These are phyloP conservation scores for Aurinia saxatilis DNA, from an alignment of 345 rosid genomes.

Conservation along the genomic window DNA sequence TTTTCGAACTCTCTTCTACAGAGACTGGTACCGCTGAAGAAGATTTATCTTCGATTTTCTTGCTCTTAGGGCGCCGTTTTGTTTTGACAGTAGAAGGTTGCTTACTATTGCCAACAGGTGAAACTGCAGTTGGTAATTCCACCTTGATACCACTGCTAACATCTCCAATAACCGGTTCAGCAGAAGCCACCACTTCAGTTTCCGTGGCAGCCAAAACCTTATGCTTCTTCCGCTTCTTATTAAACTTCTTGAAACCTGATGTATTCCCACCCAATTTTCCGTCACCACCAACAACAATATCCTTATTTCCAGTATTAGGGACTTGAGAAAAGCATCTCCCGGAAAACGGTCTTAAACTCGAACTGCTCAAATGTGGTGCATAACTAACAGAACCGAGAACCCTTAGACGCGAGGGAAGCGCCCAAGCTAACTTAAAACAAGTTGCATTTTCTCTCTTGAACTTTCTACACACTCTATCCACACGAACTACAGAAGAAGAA, in stretches of 20 bases:
- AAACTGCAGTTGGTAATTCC: conserved; percentile 24
- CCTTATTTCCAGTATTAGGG: conserved; percentile 12
- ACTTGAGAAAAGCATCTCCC: conserved; percentile 38
- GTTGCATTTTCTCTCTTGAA: conserved; percentile 22
- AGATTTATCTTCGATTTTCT: conserved; percentile 32
- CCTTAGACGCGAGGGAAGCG: conserved; percentile 15
- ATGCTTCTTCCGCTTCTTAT: conserved; percentile 31
- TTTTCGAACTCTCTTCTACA: conserved; percentile 22
- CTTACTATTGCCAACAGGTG: conserved; percentile 19
- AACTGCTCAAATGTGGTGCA: conserved; percentile 13
- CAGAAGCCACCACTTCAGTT: conserved; percentile 21
- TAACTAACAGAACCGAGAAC: conserved; percentile 18
- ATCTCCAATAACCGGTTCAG: conserved; percentile 26
- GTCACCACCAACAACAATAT: conserved; percentile 9
- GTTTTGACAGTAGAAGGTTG: conserved; percentile 26
- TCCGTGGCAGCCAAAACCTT: conserved; percentile 31
- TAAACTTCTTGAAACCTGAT: conserved; percentile 16
- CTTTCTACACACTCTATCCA: conserved; percentile 12
- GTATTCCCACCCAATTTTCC: conserved; percentile 13
- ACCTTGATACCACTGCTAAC: conserved; percentile 13
- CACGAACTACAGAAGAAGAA: conserved; percentile 8
- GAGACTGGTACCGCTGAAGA: conserved; percentile 24
- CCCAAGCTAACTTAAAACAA: conserved; percentile 12
- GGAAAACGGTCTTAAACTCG: conserved; percentile 9
- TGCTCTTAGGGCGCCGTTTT: conserved; percentile 39